Base-by-base conservation (phyloP, 306 rosid genomes). In the Prunus davidiana region DNA sequence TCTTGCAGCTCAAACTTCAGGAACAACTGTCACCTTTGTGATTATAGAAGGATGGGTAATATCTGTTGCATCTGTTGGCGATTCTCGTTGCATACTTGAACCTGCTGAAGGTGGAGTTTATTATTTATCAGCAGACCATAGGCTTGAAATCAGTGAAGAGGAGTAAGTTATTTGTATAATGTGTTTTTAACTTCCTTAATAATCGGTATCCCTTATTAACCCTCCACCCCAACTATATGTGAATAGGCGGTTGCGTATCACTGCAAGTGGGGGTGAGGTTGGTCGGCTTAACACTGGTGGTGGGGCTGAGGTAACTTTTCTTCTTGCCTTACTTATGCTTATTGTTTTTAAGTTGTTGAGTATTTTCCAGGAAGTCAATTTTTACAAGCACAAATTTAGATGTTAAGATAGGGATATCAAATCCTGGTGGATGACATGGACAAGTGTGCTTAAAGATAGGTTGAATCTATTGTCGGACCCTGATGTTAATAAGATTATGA, bases 261-360 rank as follows among this genome's bases (percentile, higher is more conserved):
- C 95, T 67, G 79, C 89, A 70, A 91, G 99, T 74, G 99, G 99
- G 24, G 96, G 99, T 55, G 99, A 96, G 86, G 99, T 96, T 76
- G 99, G 97, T 75, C 92, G 99, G 71, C 89, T 96, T 75, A 96
- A 96, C 85, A 91, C 99, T 34, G 99, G 99, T 70, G 99, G 99
- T 73, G 99, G 99, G 62, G 93, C 98, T 74, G 93, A 96, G 99
- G 99, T 96, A 82, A 62, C 15, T 75, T 79, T 50, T 67, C 45
- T 43, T 79, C 14, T 28, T 12, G 24, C 7, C 19, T 6, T 62
- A 71, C 30, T 13, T 27, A 52, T 58, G 13, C 8, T 43, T 69
- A 5, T 38, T 28, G 38, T 28, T 64, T 54, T 52, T 2, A 58
- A 12, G 8, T 64, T 13, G 66, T 60, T 8, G 25, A 15, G 47